Base-by-base conservation (phyloP, 2,329 filamentous ascomycete species). In the Fusarium camptoceras region DNA sequence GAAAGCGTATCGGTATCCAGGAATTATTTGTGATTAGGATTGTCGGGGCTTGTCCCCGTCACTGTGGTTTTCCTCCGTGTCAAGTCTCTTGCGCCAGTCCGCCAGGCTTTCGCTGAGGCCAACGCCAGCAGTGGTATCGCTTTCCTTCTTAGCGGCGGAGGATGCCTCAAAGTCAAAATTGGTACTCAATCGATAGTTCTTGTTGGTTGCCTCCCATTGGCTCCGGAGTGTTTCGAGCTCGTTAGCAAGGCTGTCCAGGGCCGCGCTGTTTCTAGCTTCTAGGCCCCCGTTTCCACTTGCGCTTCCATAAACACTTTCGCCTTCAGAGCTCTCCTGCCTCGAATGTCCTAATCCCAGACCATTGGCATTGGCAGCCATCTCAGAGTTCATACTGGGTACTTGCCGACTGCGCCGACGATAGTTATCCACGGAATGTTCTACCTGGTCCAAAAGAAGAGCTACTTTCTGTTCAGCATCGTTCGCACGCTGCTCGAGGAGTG, bases 121-220 rank as follows among this genome's bases (percentile, higher is more conserved):
- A 16, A 83, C 75, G 47, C 73, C 74, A 12, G 72, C 47, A 8
- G 81, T 42, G 30, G 64, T 81, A 10, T 86, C 83, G 41, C 85
- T 83, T 22, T 83, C 80, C 53, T 82, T 83, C 70, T 83, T 84
- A 50, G 58, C 60, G 34, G 69, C 73, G 28, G 80, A 74, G 8
- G 74, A 83, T 24, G 77, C 71, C 59, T 97, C 94, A 74, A 97
- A 94, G 77, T 98, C 94, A 75, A 97, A 97, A 54, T 92, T 90
- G 76, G 91, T 94, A 80, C 93, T 97, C 46, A 98, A 83, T 25
- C 96, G 91, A 80, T 98, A 98, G 76, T 93, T 97, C 81, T 97
- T 96, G 82, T 95, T 98, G 15, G 94, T 97, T 41, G 91, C 93
- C 82, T 98, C 94, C 96, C 96, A 99, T 75, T 98, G 94, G 55